Percentiles rank a stretch among this genome's conserved stretches.
These are phyloP conservation scores for Exophiala oligosperma DNA, from an alignment of 2,329 filamentous ascomycete genomes.

Conservation along the genomic window DNA sequence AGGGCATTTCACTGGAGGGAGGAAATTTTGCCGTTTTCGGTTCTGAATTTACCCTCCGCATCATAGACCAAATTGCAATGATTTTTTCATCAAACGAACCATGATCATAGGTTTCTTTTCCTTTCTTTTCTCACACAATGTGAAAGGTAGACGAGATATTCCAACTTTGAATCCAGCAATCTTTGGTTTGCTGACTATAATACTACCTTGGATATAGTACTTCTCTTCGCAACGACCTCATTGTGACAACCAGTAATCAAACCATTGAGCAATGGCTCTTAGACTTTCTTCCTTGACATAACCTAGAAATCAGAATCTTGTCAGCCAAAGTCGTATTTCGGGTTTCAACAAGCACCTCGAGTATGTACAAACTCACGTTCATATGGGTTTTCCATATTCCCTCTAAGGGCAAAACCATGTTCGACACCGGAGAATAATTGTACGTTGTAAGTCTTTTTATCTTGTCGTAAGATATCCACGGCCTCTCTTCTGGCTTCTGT, in stretches of 20 bases:
- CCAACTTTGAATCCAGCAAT: no score
- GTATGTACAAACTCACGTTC: constrained; percentile 11
- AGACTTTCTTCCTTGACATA: constrained; percentile 22
- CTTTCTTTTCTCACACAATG: no score
- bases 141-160: no score
- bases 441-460: constrained; percentile 25
- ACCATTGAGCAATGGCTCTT: constrained; percentile 19
- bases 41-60: no score
- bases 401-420: constrained; percentile 31
- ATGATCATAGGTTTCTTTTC: no score
- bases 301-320: background rate
- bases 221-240: background rate
- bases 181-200: no score
- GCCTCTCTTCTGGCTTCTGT: constrained; percentile 19
- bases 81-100: no score
- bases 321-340: background rate
- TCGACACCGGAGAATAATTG: constrained; percentile 30
- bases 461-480: constrained; percentile 22
- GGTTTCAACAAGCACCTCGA: background rate
- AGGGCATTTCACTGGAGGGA: no score
- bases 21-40: no score
- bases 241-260: constrained; percentile 19
- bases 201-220: no score
- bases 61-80: no score
- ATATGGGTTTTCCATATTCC: constrained; percentile 23